Evolutionary conservation across 257 asterid genomes (phyloP), one percentile per base, ranked within the genome.

Genomic region (Avicennia marina): DNA sequence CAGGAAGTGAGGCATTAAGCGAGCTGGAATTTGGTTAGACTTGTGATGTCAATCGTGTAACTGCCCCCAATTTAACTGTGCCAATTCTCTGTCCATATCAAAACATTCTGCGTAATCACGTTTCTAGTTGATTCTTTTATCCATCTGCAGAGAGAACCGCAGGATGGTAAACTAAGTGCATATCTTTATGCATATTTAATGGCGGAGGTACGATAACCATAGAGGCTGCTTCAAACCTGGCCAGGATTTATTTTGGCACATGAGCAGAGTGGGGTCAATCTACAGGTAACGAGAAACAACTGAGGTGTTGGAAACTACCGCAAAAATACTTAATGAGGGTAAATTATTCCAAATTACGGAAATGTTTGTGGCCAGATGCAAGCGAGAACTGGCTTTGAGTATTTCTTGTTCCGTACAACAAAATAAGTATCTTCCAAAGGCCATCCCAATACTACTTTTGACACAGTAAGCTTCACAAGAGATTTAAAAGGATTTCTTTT

Each of bases 181-280:
- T 86, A 22, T 62, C 91, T 3, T 54, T 86, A 75, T 71, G 66
- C 60, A 70, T 78, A 54, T 58, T 52, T 15, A 69, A 64, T 25
- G 60, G 67, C 29, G 81, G 74, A 27, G 80, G 71, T 24, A 66
- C 75, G 47, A 44, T 69, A 3, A 78, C 66, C 57, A 77, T 74
- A 64, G 89, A 74, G 49, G 78, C 49, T 54, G 85, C 78, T 4
- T 86, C 31, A 77, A 73, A 62, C 57, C 75, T 39, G 86, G 94
- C 84, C 86, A 70, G 80, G 80, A 83, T 67, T 51, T 89, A 34
- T 83, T 86, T 51, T 83, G 97, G 97, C 79, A 81, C 44, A 89
- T 83, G 95, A 62, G 78, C 80, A 66, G 72, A 2, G 85, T 82
- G 45, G n/a, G n/a, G n/a, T n/a, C n/a, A n/a, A n/a, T n/a, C n/a